phyloP scores from a whole-genome alignment of 1,284 basidiomycete genomes.

The Rhodotorula sp. region DNA sequence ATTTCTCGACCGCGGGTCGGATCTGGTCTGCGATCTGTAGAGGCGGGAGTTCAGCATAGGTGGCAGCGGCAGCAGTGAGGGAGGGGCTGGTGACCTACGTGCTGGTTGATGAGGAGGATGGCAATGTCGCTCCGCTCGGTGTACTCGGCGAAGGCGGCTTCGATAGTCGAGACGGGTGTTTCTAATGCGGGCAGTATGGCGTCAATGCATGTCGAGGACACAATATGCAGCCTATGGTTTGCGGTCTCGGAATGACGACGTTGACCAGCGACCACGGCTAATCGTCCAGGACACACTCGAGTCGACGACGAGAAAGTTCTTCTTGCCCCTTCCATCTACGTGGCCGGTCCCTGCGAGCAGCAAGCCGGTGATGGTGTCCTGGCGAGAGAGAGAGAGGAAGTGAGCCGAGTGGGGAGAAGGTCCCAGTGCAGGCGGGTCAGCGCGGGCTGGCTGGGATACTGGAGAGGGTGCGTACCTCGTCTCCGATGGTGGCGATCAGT shows the following conservation, averaged over 20 bases:
- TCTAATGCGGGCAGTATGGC: slow-evolving; percentile 57
- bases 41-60: neutral
- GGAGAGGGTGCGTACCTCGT: slow-evolving; percentile 79
- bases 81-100: slow-evolving; percentile 59
- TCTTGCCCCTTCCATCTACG: slow-evolving; percentile 79
- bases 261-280: neutral
- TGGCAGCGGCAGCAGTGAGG: too few species aligned
- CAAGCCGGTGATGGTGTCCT: slow-evolving; percentile 94
- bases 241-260: neutral
- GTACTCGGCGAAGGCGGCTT: slow-evolving; percentile 85
- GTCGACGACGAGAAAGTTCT: slow-evolving; percentile 94
- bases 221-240: too few species aligned
- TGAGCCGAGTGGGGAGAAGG: neutral
- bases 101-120: slow-evolving; percentile 94
- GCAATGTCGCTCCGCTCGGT: slow-evolving; percentile 90
- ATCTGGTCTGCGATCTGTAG: slow-evolving; percentile 91
- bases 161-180: slow-evolving; percentile 82
- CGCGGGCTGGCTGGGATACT: too few species aligned
- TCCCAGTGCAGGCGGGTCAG: too few species aligned
- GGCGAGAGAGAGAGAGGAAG: slow-evolving; percentile 10
- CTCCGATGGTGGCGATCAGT: slow-evolving; percentile 88
- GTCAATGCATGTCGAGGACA: too few species aligned
- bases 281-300: slow-evolving; percentile 61
- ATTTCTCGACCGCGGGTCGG: slow-evolving; percentile 88
- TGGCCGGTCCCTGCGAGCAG: slow-evolving; percentile 89